Conservation (phyloP, 208 protist species). For the Crithidia bombi region DNA sequence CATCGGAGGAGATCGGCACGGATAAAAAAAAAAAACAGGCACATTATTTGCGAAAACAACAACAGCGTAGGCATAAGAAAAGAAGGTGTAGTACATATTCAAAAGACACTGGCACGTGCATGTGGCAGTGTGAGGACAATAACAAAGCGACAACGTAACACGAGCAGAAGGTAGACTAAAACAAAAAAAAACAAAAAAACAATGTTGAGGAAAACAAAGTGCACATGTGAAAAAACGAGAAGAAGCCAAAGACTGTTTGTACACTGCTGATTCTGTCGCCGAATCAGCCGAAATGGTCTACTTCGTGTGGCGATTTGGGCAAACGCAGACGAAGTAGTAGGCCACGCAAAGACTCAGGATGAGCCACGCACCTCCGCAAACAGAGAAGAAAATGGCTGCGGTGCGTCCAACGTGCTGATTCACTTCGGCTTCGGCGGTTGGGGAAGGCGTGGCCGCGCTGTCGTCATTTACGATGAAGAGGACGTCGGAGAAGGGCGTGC, state of each 20-base stretch:
- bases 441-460: background rate
- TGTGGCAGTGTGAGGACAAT: no score
- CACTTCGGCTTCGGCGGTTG: constrained; percentile 3
- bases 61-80: no score
- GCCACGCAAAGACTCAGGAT: constrained; percentile 13
- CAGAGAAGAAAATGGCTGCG: constrained; percentile 20
- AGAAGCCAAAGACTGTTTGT: no score
- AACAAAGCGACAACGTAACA: background rate
- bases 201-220: background rate
- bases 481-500: background rate
- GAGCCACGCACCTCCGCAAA: constrained; percentile 16
- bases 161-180: background rate
- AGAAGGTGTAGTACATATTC: no score
- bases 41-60: no score
- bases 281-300: background rate
- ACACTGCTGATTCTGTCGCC: no score
- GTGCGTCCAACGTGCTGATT: constrained; percentile 16
- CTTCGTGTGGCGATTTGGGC: constrained; percentile 24
- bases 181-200: constrained; percentile 2
- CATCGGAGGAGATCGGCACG: no score
- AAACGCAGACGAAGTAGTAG: constrained; percentile 30
- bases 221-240: background rate
- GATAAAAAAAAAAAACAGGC: no score
- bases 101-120: no score
- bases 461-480: background rate